A percentile compares a stretch with the other conserved stretches of the same genome.
Evolutionary conservation across 2,329 filamentous ascomycete species (phyloP).

Genomic region (Trichoderma sp.): DNA sequence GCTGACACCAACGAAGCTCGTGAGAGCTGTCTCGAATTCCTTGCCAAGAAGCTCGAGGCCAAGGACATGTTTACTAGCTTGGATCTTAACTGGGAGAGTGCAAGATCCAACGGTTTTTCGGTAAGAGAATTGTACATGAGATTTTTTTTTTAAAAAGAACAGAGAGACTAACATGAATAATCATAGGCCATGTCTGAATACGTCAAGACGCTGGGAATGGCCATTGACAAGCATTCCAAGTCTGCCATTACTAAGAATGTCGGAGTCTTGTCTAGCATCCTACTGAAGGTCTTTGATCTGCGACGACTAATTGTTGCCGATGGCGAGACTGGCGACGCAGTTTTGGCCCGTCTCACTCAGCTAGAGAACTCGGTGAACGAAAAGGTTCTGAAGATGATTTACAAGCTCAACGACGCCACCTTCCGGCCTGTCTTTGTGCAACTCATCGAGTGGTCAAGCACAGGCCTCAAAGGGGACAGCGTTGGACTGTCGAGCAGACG

Average conservation of each 20-base stretch:
- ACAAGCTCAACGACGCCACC: slow-evolving; percentile 91
- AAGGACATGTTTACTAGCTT: slow-evolving; percentile 75
- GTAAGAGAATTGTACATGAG: slow-evolving; percentile 48
- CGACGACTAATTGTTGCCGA: slow-evolving; percentile 57
- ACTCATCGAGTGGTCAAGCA: slow-evolving; percentile 78
- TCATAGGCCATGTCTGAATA: slow-evolving; percentile 65
- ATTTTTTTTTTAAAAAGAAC: neutral
- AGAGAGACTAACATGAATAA: slow-evolving; percentile 29
- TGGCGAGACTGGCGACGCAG: slow-evolving; percentile 48
- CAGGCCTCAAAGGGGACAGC: slow-evolving; percentile 62
- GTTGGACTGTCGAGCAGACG: slow-evolving; percentile 62
- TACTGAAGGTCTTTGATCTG: slow-evolving; percentile 64
- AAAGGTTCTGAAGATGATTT: slow-evolving; percentile 82
- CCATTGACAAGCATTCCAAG: slow-evolving; percentile 79
- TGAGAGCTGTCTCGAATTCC: slow-evolving; percentile 67
- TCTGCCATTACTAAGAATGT: slow-evolving; percentile 75
- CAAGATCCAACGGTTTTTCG: slow-evolving; percentile 61
- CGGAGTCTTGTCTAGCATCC: slow-evolving; percentile 64
- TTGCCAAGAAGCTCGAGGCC: slow-evolving; percentile 76
- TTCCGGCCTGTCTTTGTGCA: slow-evolving; percentile 90
- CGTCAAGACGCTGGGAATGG: slow-evolving; percentile 67
- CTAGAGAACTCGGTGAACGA: slow-evolving; percentile 69
- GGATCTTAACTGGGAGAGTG: slow-evolving; percentile 69
- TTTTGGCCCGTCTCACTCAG: slow-evolving; percentile 52
- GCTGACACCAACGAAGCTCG: slow-evolving; percentile 66